A percentile compares a stretch with the other conserved stretches of the same genome.
Evolutionary conservation across 805 yeast genomes (phyloP).

Genomic region (Schwanniomyces yamadae): DNA sequence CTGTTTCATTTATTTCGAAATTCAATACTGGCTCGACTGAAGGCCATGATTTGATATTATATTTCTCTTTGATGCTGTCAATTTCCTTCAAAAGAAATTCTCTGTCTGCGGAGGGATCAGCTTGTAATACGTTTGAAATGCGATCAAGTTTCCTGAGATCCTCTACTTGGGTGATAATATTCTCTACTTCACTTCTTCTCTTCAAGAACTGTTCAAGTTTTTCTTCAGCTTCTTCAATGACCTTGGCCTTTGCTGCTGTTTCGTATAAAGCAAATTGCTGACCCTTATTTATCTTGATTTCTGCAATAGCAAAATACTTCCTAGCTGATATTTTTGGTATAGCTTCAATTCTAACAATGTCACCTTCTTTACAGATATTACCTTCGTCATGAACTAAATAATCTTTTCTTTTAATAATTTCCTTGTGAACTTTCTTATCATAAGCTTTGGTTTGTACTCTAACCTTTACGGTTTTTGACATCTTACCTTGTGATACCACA

Average conservation of each 20-base stretch:
- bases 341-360: conserved; percentile 87
- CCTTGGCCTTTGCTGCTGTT: conserved; percentile 65
- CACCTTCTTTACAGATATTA: conserved; percentile 90
- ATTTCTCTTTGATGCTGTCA: conserved; percentile 35
- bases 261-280: conserved; percentile 84
- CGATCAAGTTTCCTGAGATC: conserved; percentile 38
- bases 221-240: conserved; percentile 61
- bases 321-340: conserved; percentile 81
- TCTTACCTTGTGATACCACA: conserved; percentile 93
- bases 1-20: conserved; percentile 28
- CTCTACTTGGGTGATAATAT: conserved; percentile 31
- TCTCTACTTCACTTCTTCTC: conserved; percentile 33
- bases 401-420: conserved; percentile 74
- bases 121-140: conserved; percentile 24
- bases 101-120: conserved; percentile 22
- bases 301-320: conserved; percentile 89
- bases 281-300: conserved; percentile 84
- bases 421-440: conserved; percentile 71
- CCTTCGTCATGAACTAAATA: conserved; percentile 93
- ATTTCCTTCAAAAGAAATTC: conserved; percentile 28
- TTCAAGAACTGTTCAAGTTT: conserved; percentile 55
- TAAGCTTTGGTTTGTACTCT: conserved; percentile 76
- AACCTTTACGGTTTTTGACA: conserved; percentile 93
- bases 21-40: conserved; percentile 37
- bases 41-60: conserved; percentile 42